Conservation (phyloP, 495 filamentous ascomycete species). For the Jackrogersella multiformis region DNA sequence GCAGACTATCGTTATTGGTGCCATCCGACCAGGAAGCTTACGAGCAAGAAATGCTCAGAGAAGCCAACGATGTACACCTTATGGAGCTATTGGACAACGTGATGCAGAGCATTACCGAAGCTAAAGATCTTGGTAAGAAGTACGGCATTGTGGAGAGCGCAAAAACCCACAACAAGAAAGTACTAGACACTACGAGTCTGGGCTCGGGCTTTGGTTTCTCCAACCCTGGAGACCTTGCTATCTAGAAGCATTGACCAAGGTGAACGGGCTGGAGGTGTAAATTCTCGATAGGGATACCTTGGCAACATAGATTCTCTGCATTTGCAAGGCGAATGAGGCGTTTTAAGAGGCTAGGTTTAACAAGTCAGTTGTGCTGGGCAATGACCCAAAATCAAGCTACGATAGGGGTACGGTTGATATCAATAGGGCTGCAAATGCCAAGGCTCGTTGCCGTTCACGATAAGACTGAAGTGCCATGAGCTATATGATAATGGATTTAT, state of each 20-base stretch:
- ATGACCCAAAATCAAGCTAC: slow-evolving; percentile 8
- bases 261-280: neutral
- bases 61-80: slow-evolving; percentile 81
- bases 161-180: slow-evolving; percentile 42
- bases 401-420: slow-evolving; percentile 16
- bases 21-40: slow-evolving; percentile 63
- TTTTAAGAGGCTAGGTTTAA: slow-evolving; percentile 28
- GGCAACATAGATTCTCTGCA: slow-evolving; percentile 28
- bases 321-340: slow-evolving; percentile 46
- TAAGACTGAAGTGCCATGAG: slow-evolving; percentile 10
- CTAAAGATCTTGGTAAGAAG: slow-evolving; percentile 76
- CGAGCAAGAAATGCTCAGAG: slow-evolving; percentile 66
- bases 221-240: slow-evolving; percentile 36
- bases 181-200: slow-evolving; percentile 7
- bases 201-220: slow-evolving; percentile 19
- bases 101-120: slow-evolving; percentile 70
- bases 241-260: slow-evolving; percentile 1
- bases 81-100: slow-evolving; percentile 75
- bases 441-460: slow-evolving; percentile 4
- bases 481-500: slow-evolving; percentile 20
- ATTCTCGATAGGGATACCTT: slow-evolving; percentile 1
- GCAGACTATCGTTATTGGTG: slow-evolving; percentile 68
- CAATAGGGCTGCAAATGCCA: slow-evolving; percentile 6
- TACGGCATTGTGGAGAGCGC: slow-evolving; percentile 68
- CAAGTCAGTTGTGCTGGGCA: slow-evolving; percentile 13